Evolutionary conservation across 805 yeast genomes (phyloP).

Genomic region (Candida sanyiensis): DNA sequence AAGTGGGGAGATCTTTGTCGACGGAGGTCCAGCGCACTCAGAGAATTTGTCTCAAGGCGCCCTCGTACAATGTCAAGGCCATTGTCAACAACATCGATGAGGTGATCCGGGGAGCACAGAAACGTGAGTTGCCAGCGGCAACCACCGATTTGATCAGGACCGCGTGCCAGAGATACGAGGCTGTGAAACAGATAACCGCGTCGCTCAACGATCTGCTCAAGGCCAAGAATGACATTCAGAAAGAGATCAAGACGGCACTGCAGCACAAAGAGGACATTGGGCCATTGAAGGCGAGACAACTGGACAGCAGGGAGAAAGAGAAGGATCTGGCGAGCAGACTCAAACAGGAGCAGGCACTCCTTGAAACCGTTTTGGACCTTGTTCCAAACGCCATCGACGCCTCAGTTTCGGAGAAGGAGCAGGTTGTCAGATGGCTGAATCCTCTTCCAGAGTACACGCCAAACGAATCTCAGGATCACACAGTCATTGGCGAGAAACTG

Average conservation of each 20-base stretch:
- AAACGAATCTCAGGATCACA: slow-evolving; percentile 48
- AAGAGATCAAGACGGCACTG: slow-evolving; percentile 22
- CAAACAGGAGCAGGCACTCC: slow-evolving; percentile 29
- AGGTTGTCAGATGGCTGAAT: slow-evolving; percentile 49
- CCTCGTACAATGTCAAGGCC: slow-evolving; percentile 31
- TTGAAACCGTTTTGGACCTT: slow-evolving; percentile 38
- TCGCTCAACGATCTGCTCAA: slow-evolving; percentile 27
- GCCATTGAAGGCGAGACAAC: slow-evolving; percentile 13
- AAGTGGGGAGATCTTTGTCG: background rate
- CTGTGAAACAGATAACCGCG: slow-evolving; percentile 17
- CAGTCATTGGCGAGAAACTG: slow-evolving; percentile 59
- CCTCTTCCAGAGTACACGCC: slow-evolving; percentile 26
- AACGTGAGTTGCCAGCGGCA: slow-evolving; percentile 26
- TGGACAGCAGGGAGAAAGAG: slow-evolving; percentile 17
- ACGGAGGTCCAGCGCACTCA: background rate
- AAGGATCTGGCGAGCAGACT: slow-evolving; percentile 18
- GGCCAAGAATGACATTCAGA: slow-evolving; percentile 27
- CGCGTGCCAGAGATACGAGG: slow-evolving; percentile 26
- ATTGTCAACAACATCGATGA: slow-evolving; percentile 26
- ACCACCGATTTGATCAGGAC: slow-evolving; percentile 23
- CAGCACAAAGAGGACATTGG: slow-evolving; percentile 14
- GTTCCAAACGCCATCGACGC: slow-evolving; percentile 61
- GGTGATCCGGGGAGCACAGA: slow-evolving; percentile 27
- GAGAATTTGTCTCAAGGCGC: slow-evolving; percentile 22
- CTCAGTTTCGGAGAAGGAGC: slow-evolving; percentile 38